These are phyloP conservation scores for Ophiosphaerella korrae DNA, from an alignment of 2,329 filamentous ascomycete genomes.

Conservation along the genomic window DNA sequence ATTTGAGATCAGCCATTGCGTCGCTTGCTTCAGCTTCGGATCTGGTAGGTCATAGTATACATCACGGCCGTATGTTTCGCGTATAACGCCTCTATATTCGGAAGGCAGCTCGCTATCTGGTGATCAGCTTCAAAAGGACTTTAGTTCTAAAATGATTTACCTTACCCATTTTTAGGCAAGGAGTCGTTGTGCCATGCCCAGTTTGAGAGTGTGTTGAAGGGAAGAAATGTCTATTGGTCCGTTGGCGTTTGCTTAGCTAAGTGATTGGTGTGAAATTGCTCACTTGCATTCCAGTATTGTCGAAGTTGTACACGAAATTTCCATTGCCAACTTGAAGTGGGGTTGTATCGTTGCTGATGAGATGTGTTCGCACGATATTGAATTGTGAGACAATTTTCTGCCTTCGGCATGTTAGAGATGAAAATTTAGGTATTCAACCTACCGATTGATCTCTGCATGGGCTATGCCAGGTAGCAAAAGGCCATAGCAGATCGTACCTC, in stretches of 20 bases:
- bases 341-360: conserved; percentile 50
- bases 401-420: conserved; percentile 6
- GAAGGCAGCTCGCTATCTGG: conserved; percentile 23
- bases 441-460: conserved; percentile 23
- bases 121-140: conserved; percentile 4
- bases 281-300: conserved; percentile 53
- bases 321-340: conserved; percentile 58
- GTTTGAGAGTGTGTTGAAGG: conserved; percentile 47
- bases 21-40: conserved; percentile 46
- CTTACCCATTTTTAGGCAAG: conserved; percentile 46
- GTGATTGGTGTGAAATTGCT: background rate
- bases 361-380: conserved; percentile 21
- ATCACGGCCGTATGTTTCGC: conserved; percentile 49
- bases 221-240: conserved; percentile 39
- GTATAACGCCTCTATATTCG: conserved; percentile 42
- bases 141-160: conserved; percentile 9
- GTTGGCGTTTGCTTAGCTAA: background rate
- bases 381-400: conserved; percentile 24
- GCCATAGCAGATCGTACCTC: background rate
- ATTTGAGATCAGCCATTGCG: conserved; percentile 60
- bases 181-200: conserved; percentile 54
- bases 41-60: conserved; percentile 51
- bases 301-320: conserved; percentile 54
- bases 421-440: background rate
- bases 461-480: conserved; percentile 3